Evolutionary conservation across 2,329 filamentous ascomycete species (phyloP).

Genomic region (Talaromyces islandicus): DNA sequence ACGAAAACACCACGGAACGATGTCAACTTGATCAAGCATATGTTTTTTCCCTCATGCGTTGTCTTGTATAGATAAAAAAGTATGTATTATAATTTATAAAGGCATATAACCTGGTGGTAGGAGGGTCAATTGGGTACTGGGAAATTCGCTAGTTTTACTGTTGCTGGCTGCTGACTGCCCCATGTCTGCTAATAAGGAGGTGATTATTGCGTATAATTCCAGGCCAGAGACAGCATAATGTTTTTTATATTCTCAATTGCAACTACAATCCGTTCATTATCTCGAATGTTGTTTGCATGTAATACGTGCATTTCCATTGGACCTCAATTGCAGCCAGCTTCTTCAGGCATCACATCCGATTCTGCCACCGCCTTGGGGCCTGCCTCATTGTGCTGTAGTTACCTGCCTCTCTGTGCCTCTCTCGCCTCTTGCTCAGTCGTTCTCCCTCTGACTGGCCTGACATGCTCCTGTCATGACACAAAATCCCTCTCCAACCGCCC

Average conservation of each 20-base stretch:
- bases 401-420: not conserved
- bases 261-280: too few species aligned
- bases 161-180: not conserved
- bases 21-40: not conserved
- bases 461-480: not conserved
- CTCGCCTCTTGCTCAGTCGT: not conserved
- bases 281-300: too few species aligned
- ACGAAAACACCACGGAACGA: slow-evolving; percentile 12
- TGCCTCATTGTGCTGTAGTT: not conserved
- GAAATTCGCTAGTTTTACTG: too few species aligned
- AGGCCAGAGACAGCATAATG: not conserved
- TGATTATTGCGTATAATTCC: not conserved
- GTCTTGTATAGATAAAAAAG: too few species aligned
- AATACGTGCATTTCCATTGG: not conserved
- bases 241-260: too few species aligned
- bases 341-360: not conserved
- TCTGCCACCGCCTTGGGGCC: not conserved
- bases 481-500: not conserved
- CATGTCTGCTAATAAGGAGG: not conserved
- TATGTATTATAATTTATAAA: too few species aligned
- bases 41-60: too few species aligned
- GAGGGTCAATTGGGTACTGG: too few species aligned
- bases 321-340: not conserved
- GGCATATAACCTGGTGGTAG: too few species aligned
- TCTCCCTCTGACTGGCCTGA: not conserved